phyloP scores from a whole-genome alignment of 2,329 filamentous ascomycete species.

The Cordyceps farinosa region DNA sequence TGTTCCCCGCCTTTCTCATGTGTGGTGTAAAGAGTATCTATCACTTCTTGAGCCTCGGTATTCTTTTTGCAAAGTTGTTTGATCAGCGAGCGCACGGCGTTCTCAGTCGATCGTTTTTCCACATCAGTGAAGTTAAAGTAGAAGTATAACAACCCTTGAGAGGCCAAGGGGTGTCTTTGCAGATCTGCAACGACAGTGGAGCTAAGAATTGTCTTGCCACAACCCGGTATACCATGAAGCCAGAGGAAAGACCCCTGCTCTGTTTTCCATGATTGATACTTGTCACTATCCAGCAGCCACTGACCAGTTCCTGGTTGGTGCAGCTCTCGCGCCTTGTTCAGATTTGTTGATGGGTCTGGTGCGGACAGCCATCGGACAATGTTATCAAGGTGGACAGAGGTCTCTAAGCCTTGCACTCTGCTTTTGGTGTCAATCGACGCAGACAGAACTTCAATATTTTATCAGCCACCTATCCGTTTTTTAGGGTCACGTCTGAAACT shows the following conservation, averaged over 20 bases:
- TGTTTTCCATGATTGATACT: not conserved
- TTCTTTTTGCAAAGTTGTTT: constrained; percentile 3
- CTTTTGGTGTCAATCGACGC: too few relatives aligned
- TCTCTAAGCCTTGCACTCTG: not conserved
- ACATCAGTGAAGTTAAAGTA: constrained; percentile 6
- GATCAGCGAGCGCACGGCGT: constrained; percentile 4
- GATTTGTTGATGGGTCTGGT: not conserved
- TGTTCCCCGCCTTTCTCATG: not conserved
- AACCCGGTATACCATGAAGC: not conserved
- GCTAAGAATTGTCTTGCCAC: constrained; percentile 9
- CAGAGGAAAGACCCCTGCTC: not conserved
- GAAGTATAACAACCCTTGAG: not conserved
- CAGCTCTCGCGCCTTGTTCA: not conserved
- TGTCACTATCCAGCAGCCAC: not conserved
- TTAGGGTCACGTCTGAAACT: too few relatives aligned
- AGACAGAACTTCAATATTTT: too few relatives aligned
- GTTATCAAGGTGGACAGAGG: not conserved
- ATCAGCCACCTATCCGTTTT: too few relatives aligned
- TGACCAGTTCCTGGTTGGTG: constrained; percentile 1
- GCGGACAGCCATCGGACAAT: not conserved
- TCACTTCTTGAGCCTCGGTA: not conserved
- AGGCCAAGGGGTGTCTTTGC: not conserved
- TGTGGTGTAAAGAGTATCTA: not conserved
- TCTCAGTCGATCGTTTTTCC: constrained; percentile 7
- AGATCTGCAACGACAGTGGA: not conserved